Base-by-base conservation (phyloP, 208 protist genomes). In the Acanthamoeba healyi region DNA sequence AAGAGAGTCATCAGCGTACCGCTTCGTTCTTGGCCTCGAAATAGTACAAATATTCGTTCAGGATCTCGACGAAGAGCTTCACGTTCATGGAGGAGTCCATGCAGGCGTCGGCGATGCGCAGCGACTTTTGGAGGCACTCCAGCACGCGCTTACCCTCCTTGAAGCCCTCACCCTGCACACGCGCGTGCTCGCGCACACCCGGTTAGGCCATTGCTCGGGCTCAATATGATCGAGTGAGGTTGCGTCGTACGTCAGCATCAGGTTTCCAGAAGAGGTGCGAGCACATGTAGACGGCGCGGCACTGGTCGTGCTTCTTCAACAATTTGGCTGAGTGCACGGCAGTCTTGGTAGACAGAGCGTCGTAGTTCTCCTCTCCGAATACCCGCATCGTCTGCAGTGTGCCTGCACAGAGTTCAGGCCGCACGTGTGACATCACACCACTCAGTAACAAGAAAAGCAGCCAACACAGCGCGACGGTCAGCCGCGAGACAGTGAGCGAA, bases 31-130 rank as follows among this genome's bases (percentile, higher is more conserved):
- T 95, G 34, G 97, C 86, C 6, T 98, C 97, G 96, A 98, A 99
- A 96, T 98, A 99, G 96, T 98, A 98, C 2, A 99, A 90, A 79
- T 98, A 98, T 12, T 97, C 74, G 94, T 99, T 99, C 22, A 99
- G 96, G 63, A 99, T 98, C 34, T 99, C 98, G 72, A 99, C 98
- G 97, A 99, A 99, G 34, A 99, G 96, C 12, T 97, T 87, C 15
- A 98, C 96, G 88, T 98, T 97, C 61, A 98, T 96, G 17, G 96
- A 79, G 12, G 96, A 54, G 29, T 95, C 95, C 79, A 97, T 95
- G 49, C 97, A 98, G 61, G 98, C 96, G 56, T 98, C 97, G 0
- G 98, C 98, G 90, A 99, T 97, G 95, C 99, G 98, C 65, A 99
- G 90, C 22, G 98, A 93, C 26, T 98, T 96, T 95, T 99, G 97